Evolutionary conservation across 2,329 filamentous ascomycete genomes (phyloP), one percentile per base, ranked within the genome.

Genomic region (Rhytidhysteron rufulum): DNA sequence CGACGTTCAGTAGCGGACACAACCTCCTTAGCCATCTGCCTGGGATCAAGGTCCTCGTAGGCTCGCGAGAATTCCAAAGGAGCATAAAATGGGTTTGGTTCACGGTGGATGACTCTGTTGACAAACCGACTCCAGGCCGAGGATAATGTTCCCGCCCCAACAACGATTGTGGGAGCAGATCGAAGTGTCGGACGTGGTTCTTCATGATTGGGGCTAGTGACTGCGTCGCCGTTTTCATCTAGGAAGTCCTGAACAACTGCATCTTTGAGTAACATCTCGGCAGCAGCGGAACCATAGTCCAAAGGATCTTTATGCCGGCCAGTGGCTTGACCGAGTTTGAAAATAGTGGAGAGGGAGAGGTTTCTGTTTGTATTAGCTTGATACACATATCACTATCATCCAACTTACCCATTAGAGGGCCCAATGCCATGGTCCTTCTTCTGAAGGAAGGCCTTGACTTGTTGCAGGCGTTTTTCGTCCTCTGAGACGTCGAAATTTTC

Each of bases 401-500:
- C 42, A 9, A 24, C 55, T 40, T 53, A 65, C 60, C 84, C 74
- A 77, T 62, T 80, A 63, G 62, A 72, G 19, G 80, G 77, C 25
- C 71, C 57, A n/a, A 62, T 79, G 18, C 84, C 86, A 22, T 95
- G 73, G 55, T 97, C 90, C 61, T 91, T 94, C 52, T 90, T 83
- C 58, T 95, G 88, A 32, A 98, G 72, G 55, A 97, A 98, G 1
- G 91, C 88, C 57, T 90, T 91, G 45, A 98, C 90, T 67, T 98
- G 94, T 62, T 97, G 88, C 46, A 97, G 70, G 16, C 94, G 88
- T 68, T 98, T 98, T 64, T 97, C 90, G 60, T 98, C 94, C 63
- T 98, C 93, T 3, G 90, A 95, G 19, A 98, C 89, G 67, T 98
- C 93, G 62, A 98, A 98, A 58, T 95, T 98, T 62, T 98, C 93